Percentiles rank a stretch among this genome's conserved stretches.
Conservation (phyloP, 2,329 filamentous ascomycete genomes). For the Aureobasidium lini region DNA sequence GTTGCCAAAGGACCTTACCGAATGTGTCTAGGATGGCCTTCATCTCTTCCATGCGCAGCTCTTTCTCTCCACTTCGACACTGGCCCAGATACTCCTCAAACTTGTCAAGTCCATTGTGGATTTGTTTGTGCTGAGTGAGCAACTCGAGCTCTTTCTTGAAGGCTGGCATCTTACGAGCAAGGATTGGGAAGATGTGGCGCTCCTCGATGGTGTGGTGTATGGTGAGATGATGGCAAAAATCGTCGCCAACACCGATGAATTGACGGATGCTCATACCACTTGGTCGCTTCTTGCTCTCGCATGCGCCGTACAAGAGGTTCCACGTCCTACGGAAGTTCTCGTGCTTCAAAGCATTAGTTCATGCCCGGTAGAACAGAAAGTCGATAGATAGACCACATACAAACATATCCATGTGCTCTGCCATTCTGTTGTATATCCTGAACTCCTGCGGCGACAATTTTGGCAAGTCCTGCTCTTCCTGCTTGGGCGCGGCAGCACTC, state of each 20-base stretch:
- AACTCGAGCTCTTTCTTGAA: constrained; percentile 61
- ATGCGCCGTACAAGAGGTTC: constrained; percentile 63
- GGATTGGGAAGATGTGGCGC: constrained; percentile 66
- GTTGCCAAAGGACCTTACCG: constrained; percentile 69
- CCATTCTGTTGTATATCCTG: constrained; percentile 61
- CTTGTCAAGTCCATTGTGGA: constrained; percentile 54
- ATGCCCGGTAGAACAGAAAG: neutral
- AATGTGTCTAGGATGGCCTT: constrained; percentile 69
- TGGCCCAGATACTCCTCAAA: constrained; percentile 26
- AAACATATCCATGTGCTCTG: constrained; percentile 68
- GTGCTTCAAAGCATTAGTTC: constrained; percentile 30
- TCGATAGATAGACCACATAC: constrained; percentile 37
- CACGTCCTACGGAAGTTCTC: constrained; percentile 68
- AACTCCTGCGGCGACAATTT: constrained; percentile 62
- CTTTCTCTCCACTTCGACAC: constrained; percentile 51
- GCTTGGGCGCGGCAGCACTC: constrained; percentile 17
- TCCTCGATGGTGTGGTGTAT: constrained; percentile 82
- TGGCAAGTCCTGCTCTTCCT: constrained; percentile 41
- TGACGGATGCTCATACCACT: constrained; percentile 57
- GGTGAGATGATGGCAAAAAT: constrained; percentile 63
- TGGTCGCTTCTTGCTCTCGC: constrained; percentile 52
- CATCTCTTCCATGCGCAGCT: constrained; percentile 51
- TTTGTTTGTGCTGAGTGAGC: constrained; percentile 66
- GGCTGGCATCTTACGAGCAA: constrained; percentile 71
- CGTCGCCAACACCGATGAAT: constrained; percentile 61